phyloP scores from a whole-genome alignment of 371 early-diverging fungal species.

The Capillidium heterosporum region DNA sequence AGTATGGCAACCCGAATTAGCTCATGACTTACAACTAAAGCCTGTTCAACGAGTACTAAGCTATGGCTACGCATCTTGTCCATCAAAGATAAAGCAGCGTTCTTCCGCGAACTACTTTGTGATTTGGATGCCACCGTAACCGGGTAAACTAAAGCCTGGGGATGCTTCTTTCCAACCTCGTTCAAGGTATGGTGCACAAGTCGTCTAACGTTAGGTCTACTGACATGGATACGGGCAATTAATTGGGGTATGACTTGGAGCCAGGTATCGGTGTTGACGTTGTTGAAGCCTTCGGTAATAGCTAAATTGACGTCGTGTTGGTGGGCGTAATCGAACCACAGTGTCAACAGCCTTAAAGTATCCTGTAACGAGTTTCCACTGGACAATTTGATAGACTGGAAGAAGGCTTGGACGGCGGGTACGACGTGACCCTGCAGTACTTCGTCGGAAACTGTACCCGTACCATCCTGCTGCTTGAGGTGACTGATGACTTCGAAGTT shows the following conservation, averaged over 20 bases:
- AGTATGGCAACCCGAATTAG: slow-evolving; percentile 90
- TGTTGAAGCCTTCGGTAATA: slow-evolving; percentile 70
- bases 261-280: slow-evolving; percentile 89
- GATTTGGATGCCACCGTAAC: slow-evolving; percentile 93
- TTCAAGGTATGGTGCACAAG: slow-evolving; percentile 78
- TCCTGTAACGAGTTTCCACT: slow-evolving; percentile 88
- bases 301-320: slow-evolving; percentile 71
- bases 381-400: slow-evolving; percentile 84
- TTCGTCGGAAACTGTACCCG: background rate
- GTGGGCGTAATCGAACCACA: slow-evolving; percentile 93
- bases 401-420: slow-evolving; percentile 56
- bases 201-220: slow-evolving; percentile 58
- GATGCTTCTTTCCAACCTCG: slow-evolving; percentile 88
- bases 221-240: slow-evolving; percentile 89
- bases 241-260: slow-evolving; percentile 96
- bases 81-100: slow-evolving; percentile 75
- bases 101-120: slow-evolving; percentile 51
- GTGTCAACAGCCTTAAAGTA: slow-evolving; percentile 78
- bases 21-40: slow-evolving; percentile 86
- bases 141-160: slow-evolving; percentile 92
- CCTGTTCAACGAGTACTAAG: slow-evolving; percentile 78
- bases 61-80: slow-evolving; percentile 80
- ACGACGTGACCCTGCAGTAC: slow-evolving; percentile 10
- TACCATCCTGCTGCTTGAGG: slow-evolving; percentile 24
- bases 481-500: slow-evolving; percentile 80